Percentiles rank a stretch among this genome's conserved stretches.
Evolutionary conservation across 2,329 filamentous ascomycete genomes (phyloP).

Genomic region (Aspergillus udagawae): DNA sequence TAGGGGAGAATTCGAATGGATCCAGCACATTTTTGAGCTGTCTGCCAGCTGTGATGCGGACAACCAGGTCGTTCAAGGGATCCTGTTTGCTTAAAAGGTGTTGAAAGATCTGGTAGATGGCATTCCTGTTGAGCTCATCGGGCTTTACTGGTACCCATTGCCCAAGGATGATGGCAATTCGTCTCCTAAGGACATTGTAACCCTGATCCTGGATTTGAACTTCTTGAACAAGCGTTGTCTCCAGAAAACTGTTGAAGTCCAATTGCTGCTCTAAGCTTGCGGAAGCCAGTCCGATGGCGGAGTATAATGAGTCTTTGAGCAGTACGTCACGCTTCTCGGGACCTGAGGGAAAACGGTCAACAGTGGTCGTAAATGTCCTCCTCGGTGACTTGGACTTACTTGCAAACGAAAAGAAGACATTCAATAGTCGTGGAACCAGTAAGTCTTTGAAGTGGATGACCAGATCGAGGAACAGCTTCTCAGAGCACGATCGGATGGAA

Average conservation of each 20-base stretch:
- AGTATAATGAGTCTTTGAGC: constrained; percentile 91
- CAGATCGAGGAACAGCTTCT: constrained; percentile 89
- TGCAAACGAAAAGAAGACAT: constrained; percentile 76
- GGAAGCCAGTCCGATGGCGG: constrained; percentile 81
- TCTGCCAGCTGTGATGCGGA: constrained; percentile 83
- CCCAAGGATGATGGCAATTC: constrained; percentile 82
- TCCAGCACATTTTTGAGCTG: constrained; percentile 78
- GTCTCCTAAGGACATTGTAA: constrained; percentile 79
- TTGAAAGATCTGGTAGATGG: constrained; percentile 85
- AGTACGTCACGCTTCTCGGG: constrained; percentile 65
- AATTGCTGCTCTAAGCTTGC: constrained; percentile 69
- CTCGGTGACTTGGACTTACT: constrained; percentile 43
- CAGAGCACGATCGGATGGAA: constrained; percentile 84
- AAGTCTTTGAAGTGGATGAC: constrained; percentile 83
- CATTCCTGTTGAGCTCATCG: constrained; percentile 60
- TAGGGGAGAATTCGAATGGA: constrained; percentile 74
- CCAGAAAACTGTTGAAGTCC: constrained; percentile 79
- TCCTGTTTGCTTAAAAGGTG: constrained; percentile 78
- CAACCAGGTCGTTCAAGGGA: constrained; percentile 80
- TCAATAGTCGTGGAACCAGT: constrained; percentile 71
- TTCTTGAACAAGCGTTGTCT: constrained; percentile 71
- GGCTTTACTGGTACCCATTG: constrained; percentile 85
- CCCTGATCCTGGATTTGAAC: constrained; percentile 64
- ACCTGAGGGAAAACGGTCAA: constrained; percentile 27
- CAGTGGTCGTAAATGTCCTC: constrained; percentile 1